These are phyloP conservation scores for Madurella fahalii DNA, from an alignment of 2,329 filamentous ascomycete genomes.

Conservation along the genomic window DNA sequence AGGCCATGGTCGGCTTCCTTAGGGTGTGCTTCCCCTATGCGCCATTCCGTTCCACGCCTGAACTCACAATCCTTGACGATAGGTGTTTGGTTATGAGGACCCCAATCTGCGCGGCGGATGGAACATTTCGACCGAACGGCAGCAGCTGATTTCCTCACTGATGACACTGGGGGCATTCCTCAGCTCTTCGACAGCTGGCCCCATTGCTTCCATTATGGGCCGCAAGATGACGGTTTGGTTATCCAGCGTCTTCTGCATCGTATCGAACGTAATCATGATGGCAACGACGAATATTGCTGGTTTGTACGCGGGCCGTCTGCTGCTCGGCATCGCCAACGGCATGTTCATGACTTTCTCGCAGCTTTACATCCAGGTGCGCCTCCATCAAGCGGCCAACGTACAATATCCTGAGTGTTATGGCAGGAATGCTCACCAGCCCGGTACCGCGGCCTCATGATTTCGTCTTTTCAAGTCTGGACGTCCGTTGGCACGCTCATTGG, in stretches of 20 bases:
- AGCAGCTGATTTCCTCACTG: constrained; percentile 44
- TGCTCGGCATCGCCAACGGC: constrained; percentile 53
- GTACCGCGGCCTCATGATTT: constrained; percentile 34
- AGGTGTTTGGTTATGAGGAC: constrained; percentile 36
- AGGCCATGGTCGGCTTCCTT: constrained; percentile 49
- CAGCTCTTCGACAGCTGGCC: constrained; percentile 38
- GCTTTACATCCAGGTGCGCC: constrained; percentile 31
- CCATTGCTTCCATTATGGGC: constrained; percentile 32
- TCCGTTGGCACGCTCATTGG: constrained; percentile 37
- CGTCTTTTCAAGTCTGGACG: constrained; percentile 29
- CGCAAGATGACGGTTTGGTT: constrained; percentile 39
- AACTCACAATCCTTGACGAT: not conserved
- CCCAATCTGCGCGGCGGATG: constrained; percentile 36
- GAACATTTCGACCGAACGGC: constrained; percentile 40
- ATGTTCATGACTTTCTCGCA: constrained; percentile 50
- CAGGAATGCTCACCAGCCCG: constrained; percentile 29
- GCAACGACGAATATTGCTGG: constrained; percentile 46
- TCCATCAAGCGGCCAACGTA: not conserved
- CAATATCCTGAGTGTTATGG: not conserved
- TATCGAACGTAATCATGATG: constrained; percentile 56
- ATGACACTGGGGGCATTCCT: constrained; percentile 44
- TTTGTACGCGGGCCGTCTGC: constrained; percentile 49
- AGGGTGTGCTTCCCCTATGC: constrained; percentile 29
- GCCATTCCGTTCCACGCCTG: not conserved
- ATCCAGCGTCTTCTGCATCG: constrained; percentile 44